These are phyloP conservation scores for Cystobasidium sp. DNA, from an alignment of 1,284 basidiomycete genomes.

Conservation along the genomic window DNA sequence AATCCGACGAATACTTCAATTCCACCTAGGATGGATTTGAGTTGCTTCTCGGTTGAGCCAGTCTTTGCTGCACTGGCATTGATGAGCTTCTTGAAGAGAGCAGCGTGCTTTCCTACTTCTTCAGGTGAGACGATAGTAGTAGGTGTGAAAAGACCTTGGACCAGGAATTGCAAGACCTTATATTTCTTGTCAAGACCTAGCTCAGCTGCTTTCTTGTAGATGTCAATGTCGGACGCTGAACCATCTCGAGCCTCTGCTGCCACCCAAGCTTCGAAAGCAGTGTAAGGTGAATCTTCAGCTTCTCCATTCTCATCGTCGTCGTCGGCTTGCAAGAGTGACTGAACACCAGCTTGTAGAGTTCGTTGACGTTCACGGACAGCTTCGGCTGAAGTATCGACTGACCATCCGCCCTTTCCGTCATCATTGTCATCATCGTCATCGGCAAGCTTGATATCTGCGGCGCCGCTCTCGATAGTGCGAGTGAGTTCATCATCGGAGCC, in stretches of 20 bases:
- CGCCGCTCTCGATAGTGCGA: slow-evolving; percentile 63
- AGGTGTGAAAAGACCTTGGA: slow-evolving; percentile 83
- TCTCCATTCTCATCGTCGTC: slow-evolving; percentile 78
- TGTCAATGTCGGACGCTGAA: slow-evolving; percentile 65
- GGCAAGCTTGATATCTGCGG: slow-evolving; percentile 57
- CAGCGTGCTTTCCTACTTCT: slow-evolving; percentile 74
- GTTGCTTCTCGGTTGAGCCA: slow-evolving; percentile 74
- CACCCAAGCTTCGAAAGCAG: slow-evolving; percentile 82
- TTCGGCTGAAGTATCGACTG: slow-evolving; percentile 86
- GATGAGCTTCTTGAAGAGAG: slow-evolving; percentile 80
- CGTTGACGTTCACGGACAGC: slow-evolving; percentile 86
- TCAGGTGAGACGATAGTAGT: slow-evolving; percentile 63
- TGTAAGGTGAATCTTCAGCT: slow-evolving; percentile 85
- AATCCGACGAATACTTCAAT: slow-evolving; percentile 81
- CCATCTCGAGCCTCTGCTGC: slow-evolving; percentile 70
- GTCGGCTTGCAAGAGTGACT: slow-evolving; percentile 60
- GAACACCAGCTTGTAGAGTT: slow-evolving; percentile 71
- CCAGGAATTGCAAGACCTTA: slow-evolving; percentile 83
- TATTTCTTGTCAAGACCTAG: slow-evolving; percentile 94
- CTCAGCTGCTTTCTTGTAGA: slow-evolving; percentile 89
- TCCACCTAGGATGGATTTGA: slow-evolving; percentile 90
- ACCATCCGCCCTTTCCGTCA: slow-evolving; percentile 75
- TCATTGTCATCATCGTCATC: slow-evolving; percentile 55
- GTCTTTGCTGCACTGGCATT: slow-evolving; percentile 13
- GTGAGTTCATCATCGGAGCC: slow-evolving; percentile 60